Evolutionary conservation across 2,329 filamentous ascomycete species (phyloP).

Genomic region (Colletotrichum sublineola): DNA sequence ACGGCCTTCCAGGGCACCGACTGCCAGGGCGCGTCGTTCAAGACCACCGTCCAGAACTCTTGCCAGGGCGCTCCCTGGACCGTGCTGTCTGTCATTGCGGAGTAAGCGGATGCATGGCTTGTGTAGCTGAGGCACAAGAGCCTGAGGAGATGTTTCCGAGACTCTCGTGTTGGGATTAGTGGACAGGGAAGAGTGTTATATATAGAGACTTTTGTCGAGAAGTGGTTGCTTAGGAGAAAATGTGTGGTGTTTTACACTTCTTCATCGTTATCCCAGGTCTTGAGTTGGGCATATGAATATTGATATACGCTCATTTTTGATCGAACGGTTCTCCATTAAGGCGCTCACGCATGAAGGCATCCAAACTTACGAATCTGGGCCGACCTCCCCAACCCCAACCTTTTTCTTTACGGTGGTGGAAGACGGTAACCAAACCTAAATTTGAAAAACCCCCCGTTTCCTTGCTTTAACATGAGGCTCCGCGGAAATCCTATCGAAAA

Average conservation of each 20-base stretch:
- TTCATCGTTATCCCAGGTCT: accelerated
- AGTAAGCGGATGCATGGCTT: not conserved
- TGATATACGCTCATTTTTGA: not conserved
- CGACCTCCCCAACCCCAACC: too few relatives aligned
- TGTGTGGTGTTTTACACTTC: not conserved
- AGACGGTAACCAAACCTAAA: too few relatives aligned
- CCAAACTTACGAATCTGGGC: too few relatives aligned
- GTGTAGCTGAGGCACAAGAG: not conserved
- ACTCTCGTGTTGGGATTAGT: not conserved
- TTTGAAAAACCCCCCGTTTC: too few relatives aligned
- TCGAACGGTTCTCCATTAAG: too few relatives aligned
- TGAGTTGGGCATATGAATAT: too few relatives aligned
- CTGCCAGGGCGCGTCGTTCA: not conserved
- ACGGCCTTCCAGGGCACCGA: not conserved
- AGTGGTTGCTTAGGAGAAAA: accelerated
- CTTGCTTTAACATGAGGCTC: too few relatives aligned
- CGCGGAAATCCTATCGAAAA: too few relatives aligned
- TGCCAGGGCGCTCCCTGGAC: not conserved
- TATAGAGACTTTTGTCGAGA: accelerated
- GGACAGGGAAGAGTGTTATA: not conserved
- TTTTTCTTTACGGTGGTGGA: too few relatives aligned
- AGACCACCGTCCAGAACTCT: not conserved
- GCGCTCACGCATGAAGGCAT: too few relatives aligned
- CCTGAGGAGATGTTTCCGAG: not conserved
- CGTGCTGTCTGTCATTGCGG: not conserved